phyloP scores from a whole-genome alignment of 208 protist genomes.

The Wallacemonas rigidus region DNA sequence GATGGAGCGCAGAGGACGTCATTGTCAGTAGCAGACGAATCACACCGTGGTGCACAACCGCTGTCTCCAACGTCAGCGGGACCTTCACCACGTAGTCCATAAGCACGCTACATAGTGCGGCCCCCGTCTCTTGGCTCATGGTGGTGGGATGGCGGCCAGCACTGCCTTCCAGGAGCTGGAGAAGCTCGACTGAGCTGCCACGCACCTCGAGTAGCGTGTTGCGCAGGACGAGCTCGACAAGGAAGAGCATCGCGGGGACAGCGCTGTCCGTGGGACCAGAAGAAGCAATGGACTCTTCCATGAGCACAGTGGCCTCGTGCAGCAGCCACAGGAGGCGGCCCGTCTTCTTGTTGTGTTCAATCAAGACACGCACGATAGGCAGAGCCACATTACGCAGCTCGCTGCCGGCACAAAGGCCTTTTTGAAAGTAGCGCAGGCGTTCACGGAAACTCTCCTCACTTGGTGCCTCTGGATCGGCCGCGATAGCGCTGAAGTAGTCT shows the following conservation, averaged over 20 bases:
- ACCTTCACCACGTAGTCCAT: constrained; percentile 48
- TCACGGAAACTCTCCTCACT: constrained; percentile 45
- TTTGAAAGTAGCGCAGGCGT: constrained; percentile 35
- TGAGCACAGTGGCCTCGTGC: constrained; percentile 30
- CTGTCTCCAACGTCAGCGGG: constrained; percentile 36
- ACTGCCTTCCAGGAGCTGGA: constrained; percentile 37
- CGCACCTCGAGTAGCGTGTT: constrained; percentile 40
- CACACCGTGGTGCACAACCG: constrained; percentile 50
- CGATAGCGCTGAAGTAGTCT: constrained; percentile 43
- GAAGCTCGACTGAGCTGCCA: constrained; percentile 38
- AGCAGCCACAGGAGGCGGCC: constrained; percentile 66
- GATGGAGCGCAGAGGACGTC: constrained; percentile 76
- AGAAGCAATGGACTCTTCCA: constrained; percentile 35
- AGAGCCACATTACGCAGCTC: constrained; percentile 47
- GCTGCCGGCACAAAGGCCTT: constrained; percentile 43
- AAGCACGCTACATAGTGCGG: constrained; percentile 49
- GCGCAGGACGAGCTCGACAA: constrained; percentile 66
- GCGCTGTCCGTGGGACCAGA: constrained; percentile 22
- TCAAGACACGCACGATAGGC: constrained; percentile 41
- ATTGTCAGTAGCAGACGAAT: constrained; percentile 72
- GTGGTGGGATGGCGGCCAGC: neutral
- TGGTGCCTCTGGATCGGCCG: constrained; percentile 21
- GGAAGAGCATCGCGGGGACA: constrained; percentile 37
- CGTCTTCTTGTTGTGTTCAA: constrained; percentile 22
- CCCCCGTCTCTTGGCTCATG: constrained; percentile 20